Evolutionary conservation across 192 early-diverging fungal genomes (phyloP).

Genomic region (Coemansia sp.): DNA sequence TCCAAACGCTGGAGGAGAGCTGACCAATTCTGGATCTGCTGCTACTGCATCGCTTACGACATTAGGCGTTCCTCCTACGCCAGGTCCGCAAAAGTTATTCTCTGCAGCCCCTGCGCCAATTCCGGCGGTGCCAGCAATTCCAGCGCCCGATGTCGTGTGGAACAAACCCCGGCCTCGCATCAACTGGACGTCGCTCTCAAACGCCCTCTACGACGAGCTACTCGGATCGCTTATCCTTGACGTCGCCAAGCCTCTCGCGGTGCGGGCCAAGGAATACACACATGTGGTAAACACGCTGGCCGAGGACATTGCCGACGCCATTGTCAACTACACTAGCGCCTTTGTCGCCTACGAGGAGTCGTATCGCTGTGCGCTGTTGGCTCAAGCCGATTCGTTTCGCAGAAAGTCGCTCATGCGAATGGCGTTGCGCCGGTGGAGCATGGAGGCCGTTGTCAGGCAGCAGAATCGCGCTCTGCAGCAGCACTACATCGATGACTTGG

Average conservation of each 20-base stretch:
- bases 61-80: neutral
- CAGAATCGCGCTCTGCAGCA: slow-evolving; percentile 38
- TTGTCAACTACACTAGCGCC: slow-evolving; percentile 42
- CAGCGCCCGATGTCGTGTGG: slow-evolving; percentile 27
- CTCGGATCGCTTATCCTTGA: slow-evolving; percentile 29
- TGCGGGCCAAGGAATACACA: slow-evolving; percentile 6
- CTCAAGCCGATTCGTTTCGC: slow-evolving; percentile 44
- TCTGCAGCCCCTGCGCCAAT: slow-evolving; percentile 5
- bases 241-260: slow-evolving; percentile 7
- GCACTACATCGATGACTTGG: slow-evolving; percentile 40
- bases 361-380: slow-evolving; percentile 28
- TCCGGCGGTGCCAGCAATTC: slow-evolving; percentile 6
- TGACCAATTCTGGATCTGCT: neutral
- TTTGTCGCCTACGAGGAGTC: slow-evolving; percentile 47
- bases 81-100: neutral
- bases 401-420: slow-evolving; percentile 16
- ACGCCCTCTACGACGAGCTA: slow-evolving; percentile 38
- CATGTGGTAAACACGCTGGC: slow-evolving; percentile 21
- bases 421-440: slow-evolving; percentile 35
- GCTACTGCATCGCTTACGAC: neutral
- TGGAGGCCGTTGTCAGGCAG: slow-evolving; percentile 31
- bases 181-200: slow-evolving; percentile 46
- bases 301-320: slow-evolving; percentile 31
- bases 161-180: slow-evolving; percentile 44
- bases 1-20: neutral